Percentiles rank a stretch among this genome's conserved stretches.
These are phyloP conservation scores for Guadua angustifolia DNA, from an alignment of 176 grass and related monocot species.

Conservation along the genomic window DNA sequence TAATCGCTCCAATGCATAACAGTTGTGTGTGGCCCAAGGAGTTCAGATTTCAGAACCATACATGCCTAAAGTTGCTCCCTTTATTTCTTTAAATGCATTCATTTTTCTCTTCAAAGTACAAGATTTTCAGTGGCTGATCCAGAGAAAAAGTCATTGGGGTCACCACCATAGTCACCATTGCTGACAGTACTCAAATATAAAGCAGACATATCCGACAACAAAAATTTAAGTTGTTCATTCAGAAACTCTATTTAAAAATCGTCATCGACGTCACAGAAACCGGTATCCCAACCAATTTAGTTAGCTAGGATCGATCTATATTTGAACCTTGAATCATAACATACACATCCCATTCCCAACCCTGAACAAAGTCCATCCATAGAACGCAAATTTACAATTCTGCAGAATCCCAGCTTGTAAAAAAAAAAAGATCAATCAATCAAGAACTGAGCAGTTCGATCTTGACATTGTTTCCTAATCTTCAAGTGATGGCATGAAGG, in stretches of 20 bases:
- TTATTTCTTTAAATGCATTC: constrained; percentile 21
- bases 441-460: background rate
- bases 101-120: constrained; percentile 30
- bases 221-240: background rate
- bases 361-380: background rate
- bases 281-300: background rate
- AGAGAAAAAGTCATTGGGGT: too few species aligned
- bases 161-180: too few species aligned
- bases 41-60: background rate
- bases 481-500: background rate
- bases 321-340: background rate
- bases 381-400: background rate
- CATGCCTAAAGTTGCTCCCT: constrained; percentile 1
- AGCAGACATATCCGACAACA: background rate
- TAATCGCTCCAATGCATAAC: constrained; percentile 3
- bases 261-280: background rate
- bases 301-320: background rate
- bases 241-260: background rate
- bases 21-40: constrained; percentile 36
- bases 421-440: background rate
- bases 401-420: background rate
- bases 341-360: background rate
- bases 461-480: background rate
- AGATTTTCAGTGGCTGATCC: background rate
- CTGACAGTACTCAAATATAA: background rate